Base-by-base conservation (phyloP, 345 rosid genomes). In the Eutrema heterophyllum region DNA sequence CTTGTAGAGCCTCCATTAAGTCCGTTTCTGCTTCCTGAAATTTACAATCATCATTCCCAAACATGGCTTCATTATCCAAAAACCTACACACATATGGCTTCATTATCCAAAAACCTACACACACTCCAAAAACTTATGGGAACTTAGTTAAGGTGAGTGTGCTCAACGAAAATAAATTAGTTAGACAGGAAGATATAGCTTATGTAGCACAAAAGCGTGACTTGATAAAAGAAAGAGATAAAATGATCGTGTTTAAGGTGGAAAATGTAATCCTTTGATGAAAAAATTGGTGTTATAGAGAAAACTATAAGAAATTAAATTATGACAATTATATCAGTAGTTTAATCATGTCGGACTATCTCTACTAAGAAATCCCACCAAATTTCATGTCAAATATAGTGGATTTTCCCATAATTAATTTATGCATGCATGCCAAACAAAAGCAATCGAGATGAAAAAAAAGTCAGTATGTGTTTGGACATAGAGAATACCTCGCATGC, bases 361-460 rank as follows among this genome's bases (percentile, higher is more conserved):
- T 51, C 73, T 68, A 51, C 51, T 41, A 60, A 41, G 63, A 60
- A 59, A 60, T 59, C 63, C 52, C 62, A 68, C 68, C 64, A 60
- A 32, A 67, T 67, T 75, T 67, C 46, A 62, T 27, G 69, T 75
- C 68, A 68, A 39, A 12, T 36, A 33, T 24, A 32, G 27, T 59
- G 73, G 61, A 50, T 55, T 59, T 66, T 40, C 9, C 6, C 49
- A 76, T 69, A 62, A 76, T 68, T 61, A 52, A 68, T 54, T 32
- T 63, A 12, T 62, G 79, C 65, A 69, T 76, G 74, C 74, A 76
- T 75, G 79, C 70, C 74, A 69, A 76, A 48, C 79, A 76, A 62
- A 76, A 69, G 70, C 70, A 62, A 53, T 75, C 53, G 73, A 75
- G 55, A 36, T 33, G 43, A 43, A 62, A 12, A 52, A 43, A 67